Evolutionary conservation across 257 asterid species (phyloP).

Genomic region (Jasminum sambac): DNA sequence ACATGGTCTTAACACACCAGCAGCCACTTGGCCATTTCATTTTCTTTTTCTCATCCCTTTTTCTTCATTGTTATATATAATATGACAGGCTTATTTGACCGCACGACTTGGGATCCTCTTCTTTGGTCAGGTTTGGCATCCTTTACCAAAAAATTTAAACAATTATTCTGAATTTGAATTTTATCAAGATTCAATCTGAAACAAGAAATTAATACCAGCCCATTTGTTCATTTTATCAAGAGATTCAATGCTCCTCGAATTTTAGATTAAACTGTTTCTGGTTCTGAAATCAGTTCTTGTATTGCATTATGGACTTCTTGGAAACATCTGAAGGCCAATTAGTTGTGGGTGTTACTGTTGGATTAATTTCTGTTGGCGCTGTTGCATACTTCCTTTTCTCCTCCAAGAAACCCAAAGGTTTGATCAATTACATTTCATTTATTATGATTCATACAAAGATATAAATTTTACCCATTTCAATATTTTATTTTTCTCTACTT

Average conservation of each 20-base stretch:
- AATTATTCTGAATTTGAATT: slow-evolving; percentile 23
- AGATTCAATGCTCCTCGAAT: slow-evolving; percentile 9
- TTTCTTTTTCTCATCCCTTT: neutral
- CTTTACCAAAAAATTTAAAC: neutral
- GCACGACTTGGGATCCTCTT: slow-evolving; percentile 21
- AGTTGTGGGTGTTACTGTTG: slow-evolving; percentile 57
- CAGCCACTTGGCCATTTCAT: neutral
- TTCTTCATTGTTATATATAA: neutral
- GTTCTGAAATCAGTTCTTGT: slow-evolving; percentile 16
- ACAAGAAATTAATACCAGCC: slow-evolving; percentile 4
- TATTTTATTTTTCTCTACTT: neutral
- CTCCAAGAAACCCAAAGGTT: slow-evolving; percentile 81
- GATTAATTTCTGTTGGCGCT: slow-evolving; percentile 61
- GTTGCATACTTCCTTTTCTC: slow-evolving; percentile 54
- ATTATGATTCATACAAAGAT: neutral
- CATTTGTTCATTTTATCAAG: slow-evolving; percentile 1
- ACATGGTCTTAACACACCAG: too few relatives aligned
- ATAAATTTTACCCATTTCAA: neutral
- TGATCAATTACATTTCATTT: slow-evolving; percentile 1
- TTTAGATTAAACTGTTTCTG: neutral
- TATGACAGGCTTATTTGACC: neutral
- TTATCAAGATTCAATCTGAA: neutral
- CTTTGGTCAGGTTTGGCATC: slow-evolving; percentile 28
- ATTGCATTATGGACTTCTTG: slow-evolving; percentile 63
- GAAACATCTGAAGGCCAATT: slow-evolving; percentile 74